Conservation (phyloP, 2,329 filamentous ascomycete genomes). For the Paracorniculantispora psalliotae region DNA sequence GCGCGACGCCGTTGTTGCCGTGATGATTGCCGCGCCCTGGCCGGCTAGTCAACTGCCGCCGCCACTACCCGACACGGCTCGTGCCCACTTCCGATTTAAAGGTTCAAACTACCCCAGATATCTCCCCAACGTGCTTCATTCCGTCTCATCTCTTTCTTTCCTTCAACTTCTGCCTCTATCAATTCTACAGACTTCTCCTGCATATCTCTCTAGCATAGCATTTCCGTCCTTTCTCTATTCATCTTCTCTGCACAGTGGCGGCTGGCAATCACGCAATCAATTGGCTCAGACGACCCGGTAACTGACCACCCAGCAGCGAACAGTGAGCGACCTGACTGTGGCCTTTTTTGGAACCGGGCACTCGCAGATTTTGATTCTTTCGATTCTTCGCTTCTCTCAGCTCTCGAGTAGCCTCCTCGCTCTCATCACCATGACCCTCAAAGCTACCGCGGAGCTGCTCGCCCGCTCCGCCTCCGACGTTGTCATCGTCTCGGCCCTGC, state of each 20-base stretch:
- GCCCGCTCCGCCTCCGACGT: slow-evolving; percentile 75
- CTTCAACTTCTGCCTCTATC: not conserved
- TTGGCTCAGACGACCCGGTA: no score
- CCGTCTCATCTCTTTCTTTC: not conserved
- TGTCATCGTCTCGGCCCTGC: slow-evolving; percentile 84
- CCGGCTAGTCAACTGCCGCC: slow-evolving; percentile 12
- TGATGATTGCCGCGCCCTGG: not conserved
- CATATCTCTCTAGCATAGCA: no score
- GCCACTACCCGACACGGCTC: slow-evolving; percentile 5
- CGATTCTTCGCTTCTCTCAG: not conserved
- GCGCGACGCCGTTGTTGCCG: not conserved
- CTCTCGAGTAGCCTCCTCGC: no score
- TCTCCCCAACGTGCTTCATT: no score
- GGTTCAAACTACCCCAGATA: slow-evolving; percentile 4
- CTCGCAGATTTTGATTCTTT: no score
- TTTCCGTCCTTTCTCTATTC: not conserved
- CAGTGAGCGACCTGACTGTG: no score
- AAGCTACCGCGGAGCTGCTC: slow-evolving; percentile 69
- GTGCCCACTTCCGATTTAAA: slow-evolving; percentile 5
- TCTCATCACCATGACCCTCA: slow-evolving; percentile 16
- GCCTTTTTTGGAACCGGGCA: no score
- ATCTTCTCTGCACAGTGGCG: no score
- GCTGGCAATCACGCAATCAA: no score
- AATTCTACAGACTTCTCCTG: no score
- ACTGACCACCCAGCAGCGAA: no score